phyloP scores from a whole-genome alignment of 2,329 filamentous ascomycete species.

The Elsinoe arachidis region DNA sequence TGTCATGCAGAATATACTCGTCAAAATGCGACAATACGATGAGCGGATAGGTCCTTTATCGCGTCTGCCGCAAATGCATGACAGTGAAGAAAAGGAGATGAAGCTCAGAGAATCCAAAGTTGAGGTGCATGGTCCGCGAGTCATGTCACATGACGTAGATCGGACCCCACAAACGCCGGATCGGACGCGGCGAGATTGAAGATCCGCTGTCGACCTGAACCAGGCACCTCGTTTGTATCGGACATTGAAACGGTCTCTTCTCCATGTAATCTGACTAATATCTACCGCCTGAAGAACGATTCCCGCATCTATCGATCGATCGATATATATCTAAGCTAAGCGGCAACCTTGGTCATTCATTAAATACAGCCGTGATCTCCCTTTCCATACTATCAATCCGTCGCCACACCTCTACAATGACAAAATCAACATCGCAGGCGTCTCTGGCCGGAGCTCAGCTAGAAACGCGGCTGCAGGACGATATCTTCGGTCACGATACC shows the following conservation, averaged over 20 bases:
- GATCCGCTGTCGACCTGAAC: background rate
- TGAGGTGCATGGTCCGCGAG: background rate
- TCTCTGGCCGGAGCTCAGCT: background rate
- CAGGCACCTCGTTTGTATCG: background rate
- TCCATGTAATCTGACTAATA: too few relatives aligned
- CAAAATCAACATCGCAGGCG: background rate
- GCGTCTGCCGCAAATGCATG: background rate
- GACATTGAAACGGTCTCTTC: too few relatives aligned
- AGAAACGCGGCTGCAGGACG: background rate
- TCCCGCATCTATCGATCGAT: too few relatives aligned
- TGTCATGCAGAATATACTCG: too few relatives aligned
- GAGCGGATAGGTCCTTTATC: too few relatives aligned
- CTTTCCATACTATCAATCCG: too few relatives aligned
- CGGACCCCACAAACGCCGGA: background rate
- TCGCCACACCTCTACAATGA: too few relatives aligned
- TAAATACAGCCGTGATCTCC: too few relatives aligned
- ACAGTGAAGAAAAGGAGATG: background rate
- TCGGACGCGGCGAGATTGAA: background rate
- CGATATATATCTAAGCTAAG: too few relatives aligned
- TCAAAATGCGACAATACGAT: too few relatives aligned
- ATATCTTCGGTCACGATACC: background rate
- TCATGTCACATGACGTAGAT: background rate
- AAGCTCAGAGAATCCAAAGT: background rate
- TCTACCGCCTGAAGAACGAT: too few relatives aligned
- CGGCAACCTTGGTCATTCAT: too few relatives aligned